Percentiles rank a stretch among this genome's conserved stretches.
phyloP scores from a whole-genome alignment of 2,329 filamentous ascomycete species.

The Beauveria scarabaeidicola region DNA sequence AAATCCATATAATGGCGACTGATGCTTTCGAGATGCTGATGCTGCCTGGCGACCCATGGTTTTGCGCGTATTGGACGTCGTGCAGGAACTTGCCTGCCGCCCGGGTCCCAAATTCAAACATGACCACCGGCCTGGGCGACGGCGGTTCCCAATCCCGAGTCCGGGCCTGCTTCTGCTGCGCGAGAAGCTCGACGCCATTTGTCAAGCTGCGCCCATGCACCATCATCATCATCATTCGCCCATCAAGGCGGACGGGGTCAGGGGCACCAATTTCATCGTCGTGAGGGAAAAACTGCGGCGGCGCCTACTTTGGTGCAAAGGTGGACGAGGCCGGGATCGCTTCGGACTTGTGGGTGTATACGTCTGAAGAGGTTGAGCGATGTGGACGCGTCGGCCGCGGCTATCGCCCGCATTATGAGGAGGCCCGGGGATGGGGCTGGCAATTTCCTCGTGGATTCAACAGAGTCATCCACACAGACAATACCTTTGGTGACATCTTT shows the following conservation, averaged over 20 bases:
- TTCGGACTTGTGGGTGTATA: constrained; percentile 41
- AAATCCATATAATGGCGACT: background rate
- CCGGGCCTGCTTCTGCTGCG: constrained; percentile 33
- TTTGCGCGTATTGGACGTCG: constrained; percentile 35
- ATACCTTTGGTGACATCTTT: constrained; percentile 40
- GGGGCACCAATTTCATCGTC: constrained; percentile 39
- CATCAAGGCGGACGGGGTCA: constrained; percentile 35
- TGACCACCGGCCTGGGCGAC: constrained; percentile 31
- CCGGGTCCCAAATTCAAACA: constrained; percentile 23
- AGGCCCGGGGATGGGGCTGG: constrained; percentile 17
- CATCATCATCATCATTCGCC: constrained; percentile 34
- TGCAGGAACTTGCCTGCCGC: constrained; percentile 22
- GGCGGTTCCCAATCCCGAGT: constrained; percentile 33
- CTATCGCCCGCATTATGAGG: constrained; percentile 30
- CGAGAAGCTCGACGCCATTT: constrained; percentile 35
- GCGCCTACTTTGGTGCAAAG: constrained; percentile 42
- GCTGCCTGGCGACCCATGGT: constrained; percentile 37
- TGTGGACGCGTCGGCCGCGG: constrained; percentile 37
- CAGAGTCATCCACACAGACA: constrained; percentile 38
- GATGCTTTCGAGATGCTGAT: constrained; percentile 28
- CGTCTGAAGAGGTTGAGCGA: constrained; percentile 35
- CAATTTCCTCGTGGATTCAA: constrained; percentile 34
- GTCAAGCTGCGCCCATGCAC: constrained; percentile 43
- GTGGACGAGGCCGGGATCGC: constrained; percentile 33
- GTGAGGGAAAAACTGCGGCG: constrained; percentile 42